phyloP scores from a whole-genome alignment of 306 rosid genomes.

The Pyrus betulifolia region DNA sequence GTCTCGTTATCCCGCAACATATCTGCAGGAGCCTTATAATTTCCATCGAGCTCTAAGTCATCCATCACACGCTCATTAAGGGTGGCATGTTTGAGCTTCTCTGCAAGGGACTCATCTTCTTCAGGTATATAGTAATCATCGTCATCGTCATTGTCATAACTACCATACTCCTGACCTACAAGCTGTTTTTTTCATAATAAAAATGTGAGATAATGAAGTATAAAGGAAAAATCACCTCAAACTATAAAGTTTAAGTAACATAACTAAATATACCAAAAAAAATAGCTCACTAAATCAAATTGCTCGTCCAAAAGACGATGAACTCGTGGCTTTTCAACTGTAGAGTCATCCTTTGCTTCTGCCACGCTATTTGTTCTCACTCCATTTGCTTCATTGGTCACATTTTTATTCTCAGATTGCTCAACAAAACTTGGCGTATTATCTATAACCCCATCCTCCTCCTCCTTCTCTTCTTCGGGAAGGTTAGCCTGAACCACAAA shows the following conservation, averaged over 20 bases:
- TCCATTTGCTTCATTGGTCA: slow-evolving; percentile 10
- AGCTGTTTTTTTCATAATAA: slow-evolving; percentile 38
- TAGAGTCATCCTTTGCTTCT: slow-evolving; percentile 8
- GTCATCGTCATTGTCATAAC: slow-evolving; percentile 12
- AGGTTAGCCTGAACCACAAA: slow-evolving; percentile 73
- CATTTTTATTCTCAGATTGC: slow-evolving; percentile 13
- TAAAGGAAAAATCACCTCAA: not conserved
- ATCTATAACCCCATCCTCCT: slow-evolving; percentile 6
- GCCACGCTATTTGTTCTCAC: not conserved
- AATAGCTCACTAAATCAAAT: slow-evolving; percentile 67
- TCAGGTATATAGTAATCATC: slow-evolving; percentile 39
- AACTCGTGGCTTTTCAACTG: slow-evolving; percentile 44
- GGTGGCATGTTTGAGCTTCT: slow-evolving; percentile 45
- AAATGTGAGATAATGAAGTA: slow-evolving; percentile 3
- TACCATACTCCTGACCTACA: slow-evolving; percentile 56
- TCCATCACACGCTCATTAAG: slow-evolving; percentile 33
- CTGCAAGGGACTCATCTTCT: slow-evolving; percentile 58
- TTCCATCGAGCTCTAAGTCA: slow-evolving; percentile 38
- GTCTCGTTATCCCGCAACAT: slow-evolving; percentile 31
- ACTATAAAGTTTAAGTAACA: not conserved
- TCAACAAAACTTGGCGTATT: slow-evolving; percentile 5
- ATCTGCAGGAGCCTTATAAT: slow-evolving; percentile 74
- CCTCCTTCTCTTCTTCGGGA: slow-evolving; percentile 16
- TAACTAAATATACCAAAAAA: not conserved
- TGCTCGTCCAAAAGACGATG: slow-evolving; percentile 71